phyloP scores from a whole-genome alignment of 2,329 filamentous ascomycete species.

The Neofusicoccum kwambonambiense region DNA sequence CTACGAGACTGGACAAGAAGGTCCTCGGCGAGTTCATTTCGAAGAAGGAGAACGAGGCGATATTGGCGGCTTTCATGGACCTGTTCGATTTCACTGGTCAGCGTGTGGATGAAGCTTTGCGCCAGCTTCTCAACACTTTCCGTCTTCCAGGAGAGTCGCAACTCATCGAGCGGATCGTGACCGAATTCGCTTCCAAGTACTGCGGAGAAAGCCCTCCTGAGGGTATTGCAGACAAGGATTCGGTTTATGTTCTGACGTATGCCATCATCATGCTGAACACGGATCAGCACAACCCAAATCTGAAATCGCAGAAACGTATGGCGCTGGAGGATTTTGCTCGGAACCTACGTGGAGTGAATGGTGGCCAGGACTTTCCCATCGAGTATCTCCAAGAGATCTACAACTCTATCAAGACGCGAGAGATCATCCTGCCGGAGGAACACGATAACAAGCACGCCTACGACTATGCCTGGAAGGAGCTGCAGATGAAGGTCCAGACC shows the following conservation, averaged over 20 bases:
- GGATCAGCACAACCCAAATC: constrained; percentile 91
- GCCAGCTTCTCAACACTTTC: constrained; percentile 86
- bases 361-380: constrained; percentile 75
- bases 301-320: constrained; percentile 80
- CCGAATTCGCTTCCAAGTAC: constrained; percentile 83
- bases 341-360: constrained; percentile 89
- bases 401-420: constrained; percentile 84
- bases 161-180: constrained; percentile 90
- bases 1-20: constrained; percentile 84
- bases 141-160: constrained; percentile 89
- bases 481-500: constrained; percentile 78
- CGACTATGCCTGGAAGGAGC: constrained; percentile 95
- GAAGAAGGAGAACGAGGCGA: constrained; percentile 82
- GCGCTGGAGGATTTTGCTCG: constrained; percentile 75
- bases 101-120: constrained; percentile 84
- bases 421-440: constrained; percentile 96
- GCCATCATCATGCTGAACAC: constrained; percentile 98
- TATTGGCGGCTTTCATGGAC: constrained; percentile 79
- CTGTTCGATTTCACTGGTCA: constrained; percentile 86
- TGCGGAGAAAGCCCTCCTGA: constrained; percentile 67
- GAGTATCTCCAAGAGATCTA: constrained; percentile 86
- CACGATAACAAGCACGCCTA: constrained; percentile 96
- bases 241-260: constrained; percentile 87
- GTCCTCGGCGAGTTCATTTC: constrained; percentile 89
- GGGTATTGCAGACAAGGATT: constrained; percentile 79